phyloP scores from a whole-genome alignment of 1,139 yeast species.

The Suhomyces panamericanus region DNA sequence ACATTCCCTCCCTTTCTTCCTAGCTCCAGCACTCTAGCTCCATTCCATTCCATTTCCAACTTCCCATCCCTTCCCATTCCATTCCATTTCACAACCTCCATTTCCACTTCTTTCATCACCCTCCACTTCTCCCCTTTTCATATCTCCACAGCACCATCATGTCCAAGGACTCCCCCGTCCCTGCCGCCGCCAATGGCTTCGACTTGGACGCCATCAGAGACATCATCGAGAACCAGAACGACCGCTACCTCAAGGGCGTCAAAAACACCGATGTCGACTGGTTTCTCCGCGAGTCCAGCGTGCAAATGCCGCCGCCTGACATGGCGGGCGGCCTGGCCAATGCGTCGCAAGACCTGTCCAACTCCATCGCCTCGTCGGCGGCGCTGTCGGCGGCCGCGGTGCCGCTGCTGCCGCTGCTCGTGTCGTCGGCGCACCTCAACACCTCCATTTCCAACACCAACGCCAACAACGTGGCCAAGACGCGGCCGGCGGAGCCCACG shows the following conservation, averaged over 20 bases:
- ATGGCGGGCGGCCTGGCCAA: background rate
- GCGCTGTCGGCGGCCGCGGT: background rate
- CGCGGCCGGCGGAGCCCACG: slow-evolving; percentile 39
- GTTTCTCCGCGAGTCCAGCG: slow-evolving; percentile 44
- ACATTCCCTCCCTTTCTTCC: no score
- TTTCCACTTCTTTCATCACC: no score
- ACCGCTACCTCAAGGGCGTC: slow-evolving; percentile 28
- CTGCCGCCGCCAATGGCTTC: slow-evolving; percentile 7
- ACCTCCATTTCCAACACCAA: slow-evolving; percentile 39
- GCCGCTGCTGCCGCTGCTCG: background rate
- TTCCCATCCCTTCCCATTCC: no score
- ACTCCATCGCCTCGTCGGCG: background rate
- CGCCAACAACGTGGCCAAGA: slow-evolving; percentile 30
- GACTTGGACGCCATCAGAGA: slow-evolving; percentile 18
- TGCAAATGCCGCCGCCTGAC: slow-evolving; percentile 8
- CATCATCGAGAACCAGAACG: slow-evolving; percentile 16
- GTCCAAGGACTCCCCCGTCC: background rate
- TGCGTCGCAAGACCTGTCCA: background rate
- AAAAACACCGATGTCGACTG: slow-evolving; percentile 46
- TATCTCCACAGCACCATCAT: background rate
- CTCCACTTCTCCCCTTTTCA: background rate
- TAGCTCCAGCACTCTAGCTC: no score
- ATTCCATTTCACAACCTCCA: no score
- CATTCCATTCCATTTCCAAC: no score
- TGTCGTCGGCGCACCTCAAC: slow-evolving; percentile 22